A percentile compares a stretch with the other conserved stretches of the same genome.
Evolutionary conservation across 176 grass and related monocot genomes (phyloP).

Genomic region (Echinochloa phyllopogon): DNA sequence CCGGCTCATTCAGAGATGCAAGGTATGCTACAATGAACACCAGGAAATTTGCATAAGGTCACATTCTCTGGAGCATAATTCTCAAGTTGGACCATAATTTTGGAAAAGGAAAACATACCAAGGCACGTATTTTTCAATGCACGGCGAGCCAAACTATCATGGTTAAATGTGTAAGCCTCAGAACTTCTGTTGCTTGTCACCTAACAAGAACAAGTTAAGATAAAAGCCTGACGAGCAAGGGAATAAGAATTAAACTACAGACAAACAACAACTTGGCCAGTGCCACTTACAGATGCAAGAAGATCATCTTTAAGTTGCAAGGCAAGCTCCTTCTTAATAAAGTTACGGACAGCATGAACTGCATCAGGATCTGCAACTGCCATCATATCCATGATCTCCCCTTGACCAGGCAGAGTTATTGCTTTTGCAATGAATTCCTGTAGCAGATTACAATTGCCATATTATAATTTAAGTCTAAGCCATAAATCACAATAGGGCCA

Average conservation of each 20-base stretch:
- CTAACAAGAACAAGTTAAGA: slow-evolving; percentile 43
- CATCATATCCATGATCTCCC: slow-evolving; percentile 99
- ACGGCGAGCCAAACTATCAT: slow-evolving; percentile 79
- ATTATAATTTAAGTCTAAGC: slow-evolving; percentile 19
- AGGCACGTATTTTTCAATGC: slow-evolving; percentile 91
- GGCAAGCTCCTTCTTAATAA: slow-evolving; percentile 88
- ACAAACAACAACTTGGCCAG: neutral
- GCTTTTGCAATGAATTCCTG: slow-evolving; percentile 98
- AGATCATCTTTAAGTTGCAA: slow-evolving; percentile 83
- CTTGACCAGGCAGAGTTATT: slow-evolving; percentile 95
- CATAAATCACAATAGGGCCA: slow-evolving; percentile 14
- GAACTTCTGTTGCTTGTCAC: slow-evolving; percentile 75
- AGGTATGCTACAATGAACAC: slow-evolving; percentile 73
- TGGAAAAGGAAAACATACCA: slow-evolving; percentile 53
- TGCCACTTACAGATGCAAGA: slow-evolving; percentile 73
- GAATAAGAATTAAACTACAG: neutral
- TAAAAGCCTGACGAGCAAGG: neutral
- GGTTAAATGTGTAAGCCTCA: slow-evolving; percentile 78
- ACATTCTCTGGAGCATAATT: slow-evolving; percentile 13
- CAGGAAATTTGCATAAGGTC: slow-evolving; percentile 47
- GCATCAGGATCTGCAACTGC: slow-evolving; percentile 94
- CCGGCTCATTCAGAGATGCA: slow-evolving; percentile 75
- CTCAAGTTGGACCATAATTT: slow-evolving; percentile 6
- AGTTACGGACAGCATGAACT: slow-evolving; percentile 89
- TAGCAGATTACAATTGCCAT: slow-evolving; percentile 27